Percentiles rank a stretch among this genome's conserved stretches.
These are phyloP conservation scores for Erucastrum elatum DNA, from an alignment of 345 rosid genomes.

Conservation along the genomic window DNA sequence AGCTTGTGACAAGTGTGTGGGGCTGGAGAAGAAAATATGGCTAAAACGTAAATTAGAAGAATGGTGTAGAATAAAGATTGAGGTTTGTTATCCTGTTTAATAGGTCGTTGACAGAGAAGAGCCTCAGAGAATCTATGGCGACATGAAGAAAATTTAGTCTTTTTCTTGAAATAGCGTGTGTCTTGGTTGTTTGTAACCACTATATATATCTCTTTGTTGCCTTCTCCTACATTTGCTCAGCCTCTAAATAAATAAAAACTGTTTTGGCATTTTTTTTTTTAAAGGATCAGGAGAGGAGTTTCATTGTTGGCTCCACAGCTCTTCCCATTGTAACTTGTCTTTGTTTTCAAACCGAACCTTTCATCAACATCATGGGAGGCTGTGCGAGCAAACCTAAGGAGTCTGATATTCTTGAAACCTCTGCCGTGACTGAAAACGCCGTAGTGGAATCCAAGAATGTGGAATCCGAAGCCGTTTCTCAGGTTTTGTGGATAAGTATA, in stretches of 20 bases:
- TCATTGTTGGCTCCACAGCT: slow-evolving; percentile 40
- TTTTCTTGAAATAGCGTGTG: slow-evolving; percentile 35
- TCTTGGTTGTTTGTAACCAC: neutral
- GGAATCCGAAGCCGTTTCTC: slow-evolving; percentile 29
- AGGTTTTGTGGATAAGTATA: slow-evolving; percentile 22
- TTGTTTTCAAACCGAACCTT: slow-evolving; percentile 5
- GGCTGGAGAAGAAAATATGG: neutral
- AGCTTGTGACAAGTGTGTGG: neutral
- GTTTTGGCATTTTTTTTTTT: slow-evolving; percentile 19
- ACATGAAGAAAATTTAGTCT: slow-evolving; percentile 22
- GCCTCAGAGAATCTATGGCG: slow-evolving; percentile 34
- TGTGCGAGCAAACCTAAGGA: slow-evolving; percentile 48
- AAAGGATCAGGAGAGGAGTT: slow-evolving; percentile 32
- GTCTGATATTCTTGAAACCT: slow-evolving; percentile 32
- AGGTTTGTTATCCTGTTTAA: neutral
- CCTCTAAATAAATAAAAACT: slow-evolving; percentile 24
- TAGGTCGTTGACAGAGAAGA: slow-evolving; percentile 32
- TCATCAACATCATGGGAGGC: slow-evolving; percentile 38
- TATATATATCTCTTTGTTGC: slow-evolving; percentile 32
- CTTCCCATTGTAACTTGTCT: slow-evolving; percentile 30
- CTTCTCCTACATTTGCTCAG: slow-evolving; percentile 34
- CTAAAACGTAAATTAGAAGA: slow-evolving; percentile 5
- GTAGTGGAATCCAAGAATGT: slow-evolving; percentile 33
- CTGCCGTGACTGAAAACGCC: slow-evolving; percentile 23
- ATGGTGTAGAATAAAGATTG: slow-evolving; percentile 8